Evolutionary conservation across 225 moss, liverwort and hornwort genomes (phyloP).

Genomic region (Antitrichia curtipendula): DNA sequence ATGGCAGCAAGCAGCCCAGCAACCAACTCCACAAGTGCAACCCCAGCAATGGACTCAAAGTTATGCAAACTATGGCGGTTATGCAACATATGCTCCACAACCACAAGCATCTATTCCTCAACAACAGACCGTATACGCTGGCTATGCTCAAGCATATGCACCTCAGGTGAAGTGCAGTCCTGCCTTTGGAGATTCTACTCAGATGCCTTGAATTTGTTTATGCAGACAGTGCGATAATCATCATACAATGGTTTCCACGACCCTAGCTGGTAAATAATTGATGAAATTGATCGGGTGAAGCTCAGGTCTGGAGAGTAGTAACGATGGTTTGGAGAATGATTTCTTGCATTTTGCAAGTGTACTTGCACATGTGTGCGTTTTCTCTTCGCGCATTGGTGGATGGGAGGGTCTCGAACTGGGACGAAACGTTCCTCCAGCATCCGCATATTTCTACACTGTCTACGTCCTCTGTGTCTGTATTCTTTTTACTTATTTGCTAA

Average conservation of each 20-base stretch:
- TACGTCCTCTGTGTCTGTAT: neutral
- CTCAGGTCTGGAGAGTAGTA: slow-evolving; percentile 24
- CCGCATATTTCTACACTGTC: neutral
- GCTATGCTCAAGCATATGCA: slow-evolving; percentile 74
- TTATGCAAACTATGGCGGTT: slow-evolving; percentile 77
- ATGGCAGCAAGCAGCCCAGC: slow-evolving; percentile 78
- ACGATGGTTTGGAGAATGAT: slow-evolving; percentile 27
- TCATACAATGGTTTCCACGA: neutral
- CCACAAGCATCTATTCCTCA: slow-evolving; percentile 70
- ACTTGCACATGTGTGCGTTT: slow-evolving; percentile 4
- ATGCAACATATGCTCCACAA: slow-evolving; percentile 69
- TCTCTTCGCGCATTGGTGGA: neutral
- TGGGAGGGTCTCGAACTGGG: neutral
- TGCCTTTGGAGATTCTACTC: neutral
- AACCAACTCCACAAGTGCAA: slow-evolving; percentile 49
- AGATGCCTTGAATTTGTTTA: neutral
- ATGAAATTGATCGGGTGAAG: slow-evolving; percentile 60
- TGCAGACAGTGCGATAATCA: neutral
- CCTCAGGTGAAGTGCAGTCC: slow-evolving; percentile 53
- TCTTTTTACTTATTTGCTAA: neutral
- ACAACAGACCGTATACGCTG: slow-evolving; percentile 60
- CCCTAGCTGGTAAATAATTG: slow-evolving; percentile 33
- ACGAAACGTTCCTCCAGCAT: neutral
- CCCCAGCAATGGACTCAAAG: slow-evolving; percentile 87
- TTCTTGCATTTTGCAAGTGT: slow-evolving; percentile 30